phyloP scores from a whole-genome alignment of 768 basidiomycete species.

The Pleurotus pulmonarius region DNA sequence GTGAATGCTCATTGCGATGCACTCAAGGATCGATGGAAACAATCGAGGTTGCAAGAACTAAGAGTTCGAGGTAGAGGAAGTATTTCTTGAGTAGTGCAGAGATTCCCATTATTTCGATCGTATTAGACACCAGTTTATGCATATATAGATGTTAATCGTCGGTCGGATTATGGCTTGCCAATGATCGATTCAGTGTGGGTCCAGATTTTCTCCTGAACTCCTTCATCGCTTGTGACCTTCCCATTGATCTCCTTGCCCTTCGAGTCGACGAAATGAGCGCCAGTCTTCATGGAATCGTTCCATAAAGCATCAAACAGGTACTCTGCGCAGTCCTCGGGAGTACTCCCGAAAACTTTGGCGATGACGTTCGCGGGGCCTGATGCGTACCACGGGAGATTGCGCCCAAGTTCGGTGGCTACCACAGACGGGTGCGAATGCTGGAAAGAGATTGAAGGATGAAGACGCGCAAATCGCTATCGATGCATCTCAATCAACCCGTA shows the following conservation, averaged over 20 bases:
- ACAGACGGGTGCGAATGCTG: constrained; percentile 28
- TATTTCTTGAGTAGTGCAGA: no score
- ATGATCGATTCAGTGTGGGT: background rate
- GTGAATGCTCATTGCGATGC: background rate
- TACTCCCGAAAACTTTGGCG: constrained; percentile 19
- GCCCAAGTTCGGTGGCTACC: constrained; percentile 26
- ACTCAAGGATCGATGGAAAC: background rate
- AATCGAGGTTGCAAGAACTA: background rate
- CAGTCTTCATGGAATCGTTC: constrained; percentile 6
- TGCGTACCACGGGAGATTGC: constrained; percentile 19
- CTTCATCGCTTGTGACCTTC: background rate
- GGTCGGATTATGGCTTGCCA: background rate
- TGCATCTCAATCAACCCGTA: background rate
- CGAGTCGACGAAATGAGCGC: constrained; percentile 1
- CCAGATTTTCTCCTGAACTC: background rate
- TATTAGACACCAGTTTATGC: no score
- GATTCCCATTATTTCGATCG: no score
- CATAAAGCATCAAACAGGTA: constrained; percentile 32
- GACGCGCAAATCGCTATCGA: constrained; percentile 23
- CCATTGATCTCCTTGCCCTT: constrained; percentile 3
- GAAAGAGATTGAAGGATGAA: constrained; percentile 29
- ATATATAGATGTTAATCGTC: no score
- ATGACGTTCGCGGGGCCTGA: constrained; percentile 19
- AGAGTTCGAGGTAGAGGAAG: background rate
- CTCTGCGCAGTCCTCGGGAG: constrained; percentile 27